Percentiles rank a stretch among this genome's conserved stretches.
Evolutionary conservation across 73 alveolate genomes (phyloP).

Genomic region (Paramecium sexaurelia): DNA sequence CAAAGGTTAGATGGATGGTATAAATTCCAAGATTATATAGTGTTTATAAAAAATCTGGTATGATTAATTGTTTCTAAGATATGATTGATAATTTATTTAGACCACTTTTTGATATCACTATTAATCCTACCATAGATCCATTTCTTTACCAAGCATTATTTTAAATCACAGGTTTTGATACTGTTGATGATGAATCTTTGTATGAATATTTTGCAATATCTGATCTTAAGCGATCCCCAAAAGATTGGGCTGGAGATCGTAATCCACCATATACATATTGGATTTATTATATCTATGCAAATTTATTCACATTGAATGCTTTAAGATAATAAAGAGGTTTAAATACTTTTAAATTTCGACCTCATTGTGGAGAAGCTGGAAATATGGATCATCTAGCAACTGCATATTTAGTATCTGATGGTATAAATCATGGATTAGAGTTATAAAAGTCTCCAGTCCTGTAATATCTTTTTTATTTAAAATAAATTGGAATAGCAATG

Average conservation of each 20-base stretch:
- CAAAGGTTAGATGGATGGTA: conserved; percentile 79
- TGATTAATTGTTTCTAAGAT: conserved; percentile 75
- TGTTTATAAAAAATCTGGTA: conserved; percentile 72
- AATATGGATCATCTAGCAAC: conserved; percentile 79
- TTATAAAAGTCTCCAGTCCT: conserved; percentile 70
- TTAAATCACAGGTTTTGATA: conserved; percentile 74
- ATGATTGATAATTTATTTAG: conserved; percentile 75
- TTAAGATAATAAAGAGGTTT: conserved; percentile 73
- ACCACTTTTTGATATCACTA: conserved; percentile 63
- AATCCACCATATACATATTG: conserved; percentile 86
- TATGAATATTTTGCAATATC: conserved; percentile 63
- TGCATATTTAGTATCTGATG: conserved; percentile 70
- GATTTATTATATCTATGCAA: conserved; percentile 79
- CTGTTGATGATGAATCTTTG: conserved; percentile 83
- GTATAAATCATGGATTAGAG: conserved; percentile 75
- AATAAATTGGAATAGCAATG: conserved; percentile 83
- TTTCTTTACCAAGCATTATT: conserved; percentile 38
- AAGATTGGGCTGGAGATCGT: conserved; percentile 45
- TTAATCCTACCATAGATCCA: conserved; percentile 67
- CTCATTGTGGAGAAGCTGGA: conserved; percentile 92
- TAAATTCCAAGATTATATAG: conserved; percentile 80
- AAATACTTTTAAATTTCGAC: conserved; percentile 71
- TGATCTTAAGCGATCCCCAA: conserved; percentile 52
- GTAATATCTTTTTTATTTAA: conserved; percentile 75
- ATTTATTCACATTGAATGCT: conserved; percentile 70